phyloP scores from a whole-genome alignment of 805 yeast genomes.

The Monosporozyma unispora region DNA sequence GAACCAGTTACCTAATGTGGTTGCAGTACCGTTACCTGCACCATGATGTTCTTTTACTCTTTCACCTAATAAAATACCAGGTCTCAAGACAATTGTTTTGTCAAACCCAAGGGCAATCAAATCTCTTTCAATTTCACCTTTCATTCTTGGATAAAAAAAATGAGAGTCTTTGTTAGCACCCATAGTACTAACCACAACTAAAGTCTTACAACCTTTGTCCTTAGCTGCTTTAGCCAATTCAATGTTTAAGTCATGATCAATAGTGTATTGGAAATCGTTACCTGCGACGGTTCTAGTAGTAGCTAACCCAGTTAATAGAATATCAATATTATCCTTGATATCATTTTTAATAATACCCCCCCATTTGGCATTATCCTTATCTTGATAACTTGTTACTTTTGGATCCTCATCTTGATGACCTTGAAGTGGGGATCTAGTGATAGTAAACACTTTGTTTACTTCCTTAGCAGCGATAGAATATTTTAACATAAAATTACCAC shows the following conservation, averaged over 20 bases:
- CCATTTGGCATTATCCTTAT: conserved; percentile 46
- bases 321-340: conserved; percentile 24
- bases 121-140: conserved; percentile 70
- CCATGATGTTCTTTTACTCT: conserved; percentile 36
- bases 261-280: conserved; percentile 54
- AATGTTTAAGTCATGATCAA: conserved; percentile 68
- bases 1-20: conserved; percentile 27
- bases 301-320: conserved; percentile 60
- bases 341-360: conserved; percentile 28
- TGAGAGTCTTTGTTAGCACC: conserved; percentile 55
- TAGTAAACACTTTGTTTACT: conserved; percentile 36
- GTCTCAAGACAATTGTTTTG: conserved; percentile 66
- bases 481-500: conserved; percentile 52
- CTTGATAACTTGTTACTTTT: conserved; percentile 35
- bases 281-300: conserved; percentile 72
- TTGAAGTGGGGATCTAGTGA: conserved; percentile 43
- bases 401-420: conserved; percentile 4
- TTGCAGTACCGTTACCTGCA: conserved; percentile 26
- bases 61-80: conserved; percentile 65
- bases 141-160: conserved; percentile 56
- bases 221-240: conserved; percentile 67
- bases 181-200: conserved; percentile 53
- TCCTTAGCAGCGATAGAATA: conserved; percentile 32
- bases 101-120: conserved; percentile 54
- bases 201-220: conserved; percentile 56